Percentiles rank a stretch among this genome's conserved stretches.
Evolutionary conservation across 73 alveolate species (phyloP).

Genomic region (Paramecium sonneborni): DNA sequence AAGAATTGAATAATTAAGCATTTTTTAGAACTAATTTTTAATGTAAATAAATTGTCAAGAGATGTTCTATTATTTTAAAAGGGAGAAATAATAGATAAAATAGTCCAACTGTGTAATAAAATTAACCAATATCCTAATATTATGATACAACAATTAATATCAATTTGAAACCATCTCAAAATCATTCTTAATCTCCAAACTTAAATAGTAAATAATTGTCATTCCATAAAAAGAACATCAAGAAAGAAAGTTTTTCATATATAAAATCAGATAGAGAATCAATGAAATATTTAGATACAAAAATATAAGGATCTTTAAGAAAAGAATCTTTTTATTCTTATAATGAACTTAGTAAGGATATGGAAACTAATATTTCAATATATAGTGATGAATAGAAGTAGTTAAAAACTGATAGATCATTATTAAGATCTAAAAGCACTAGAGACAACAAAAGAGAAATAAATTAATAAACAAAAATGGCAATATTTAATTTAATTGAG

Average conservation of each 20-base stretch:
- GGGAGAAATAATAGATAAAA: not conserved
- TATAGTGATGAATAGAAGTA: not conserved
- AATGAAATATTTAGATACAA: not conserved
- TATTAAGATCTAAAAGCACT: not conserved
- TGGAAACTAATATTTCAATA: not conserved
- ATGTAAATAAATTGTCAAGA: not conserved
- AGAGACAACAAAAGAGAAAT: not conserved
- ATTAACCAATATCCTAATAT: not conserved
- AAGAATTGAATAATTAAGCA: not conserved
- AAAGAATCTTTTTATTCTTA: conserved; percentile 27
- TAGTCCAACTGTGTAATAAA: not conserved
- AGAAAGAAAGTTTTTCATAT: conserved; percentile 40
- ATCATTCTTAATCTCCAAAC: not conserved
- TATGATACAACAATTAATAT: not conserved
- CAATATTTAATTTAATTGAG: not conserved
- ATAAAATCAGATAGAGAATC: conserved; percentile 25
- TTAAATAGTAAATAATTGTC: not conserved
- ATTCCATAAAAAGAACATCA: not conserved
- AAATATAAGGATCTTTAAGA: not conserved
- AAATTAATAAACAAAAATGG: not conserved
- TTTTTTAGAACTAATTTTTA: not conserved
- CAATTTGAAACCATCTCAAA: not conserved
- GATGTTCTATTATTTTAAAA: not conserved
- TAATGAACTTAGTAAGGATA: not conserved
- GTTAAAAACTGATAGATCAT: not conserved